Conservation (phyloP, 2,329 filamentous ascomycete genomes). For the Madurella fahalii region DNA sequence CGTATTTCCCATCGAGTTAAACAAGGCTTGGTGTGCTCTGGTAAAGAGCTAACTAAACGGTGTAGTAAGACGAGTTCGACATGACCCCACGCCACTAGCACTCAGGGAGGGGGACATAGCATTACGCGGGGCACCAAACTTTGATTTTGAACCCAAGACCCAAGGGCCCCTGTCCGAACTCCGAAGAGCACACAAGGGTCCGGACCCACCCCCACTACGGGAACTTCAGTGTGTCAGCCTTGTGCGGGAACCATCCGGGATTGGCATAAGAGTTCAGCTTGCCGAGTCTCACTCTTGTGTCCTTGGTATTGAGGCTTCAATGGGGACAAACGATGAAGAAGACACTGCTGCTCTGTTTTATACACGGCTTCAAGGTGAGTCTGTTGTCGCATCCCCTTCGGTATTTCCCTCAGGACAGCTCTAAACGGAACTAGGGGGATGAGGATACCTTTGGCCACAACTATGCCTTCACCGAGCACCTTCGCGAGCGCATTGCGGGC, state of each 20-base stretch:
- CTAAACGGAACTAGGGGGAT: slow-evolving; percentile 51
- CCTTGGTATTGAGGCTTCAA: slow-evolving; percentile 15
- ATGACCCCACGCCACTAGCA: too few relatives aligned
- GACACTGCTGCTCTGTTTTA: slow-evolving; percentile 76
- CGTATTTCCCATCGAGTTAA: too few relatives aligned
- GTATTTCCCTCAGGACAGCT: neutral
- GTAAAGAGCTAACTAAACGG: too few relatives aligned
- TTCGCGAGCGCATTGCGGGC: slow-evolving; percentile 59
- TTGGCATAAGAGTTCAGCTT: neutral
- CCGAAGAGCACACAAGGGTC: too few relatives aligned
- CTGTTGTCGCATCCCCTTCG: neutral
- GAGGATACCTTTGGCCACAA: slow-evolving; percentile 70
- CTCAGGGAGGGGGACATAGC: too few relatives aligned
- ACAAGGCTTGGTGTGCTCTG: too few relatives aligned
- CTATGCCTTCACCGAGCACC: slow-evolving; percentile 66
- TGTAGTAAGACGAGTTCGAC: too few relatives aligned
- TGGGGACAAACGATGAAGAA: slow-evolving; percentile 60
- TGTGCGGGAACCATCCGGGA: neutral
- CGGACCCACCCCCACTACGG: neutral
- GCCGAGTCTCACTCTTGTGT: neutral
- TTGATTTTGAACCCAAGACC: too few relatives aligned
- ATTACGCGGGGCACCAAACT: too few relatives aligned
- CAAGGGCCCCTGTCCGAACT: too few relatives aligned
- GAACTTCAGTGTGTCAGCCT: neutral
- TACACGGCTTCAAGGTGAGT: slow-evolving; percentile 78